phyloP scores from a whole-genome alignment of 2,329 filamentous ascomycete species.

The Sclerotinia sclerotiorum region DNA sequence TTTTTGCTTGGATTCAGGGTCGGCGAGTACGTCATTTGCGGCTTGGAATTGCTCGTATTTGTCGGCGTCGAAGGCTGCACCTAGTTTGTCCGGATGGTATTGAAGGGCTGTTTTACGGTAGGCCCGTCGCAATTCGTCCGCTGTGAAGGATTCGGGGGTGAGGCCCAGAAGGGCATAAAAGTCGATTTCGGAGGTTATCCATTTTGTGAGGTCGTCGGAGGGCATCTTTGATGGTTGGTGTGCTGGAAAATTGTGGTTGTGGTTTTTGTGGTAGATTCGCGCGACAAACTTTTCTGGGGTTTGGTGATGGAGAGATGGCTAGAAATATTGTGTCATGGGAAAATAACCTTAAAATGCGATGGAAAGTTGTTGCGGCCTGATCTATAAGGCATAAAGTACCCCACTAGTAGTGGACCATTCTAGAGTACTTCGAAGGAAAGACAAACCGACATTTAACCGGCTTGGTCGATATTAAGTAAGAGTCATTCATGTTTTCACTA shows the following conservation, averaged over 20 bases:
- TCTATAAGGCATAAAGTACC: no score
- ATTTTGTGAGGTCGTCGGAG: conserved; percentile 39
- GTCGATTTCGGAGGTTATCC: conserved; percentile 39
- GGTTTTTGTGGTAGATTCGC: neutral
- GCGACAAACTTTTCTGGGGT: neutral
- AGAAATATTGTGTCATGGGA: neutral
- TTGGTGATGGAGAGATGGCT: neutral
- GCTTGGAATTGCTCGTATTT: conserved; percentile 85
- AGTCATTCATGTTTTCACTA: neutral
- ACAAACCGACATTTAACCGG: neutral
- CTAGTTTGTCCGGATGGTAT: conserved; percentile 91
- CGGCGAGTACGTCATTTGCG: conserved; percentile 80
- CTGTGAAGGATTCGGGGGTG: conserved; percentile 32
- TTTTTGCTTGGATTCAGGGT: conserved; percentile 66
- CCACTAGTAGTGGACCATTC: no score
- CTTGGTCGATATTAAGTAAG: neutral
- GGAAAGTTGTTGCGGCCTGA: no score
- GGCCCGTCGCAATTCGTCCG: conserved; percentile 48
- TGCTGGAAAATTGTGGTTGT: neutral
- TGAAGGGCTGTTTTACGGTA: conserved; percentile 85
- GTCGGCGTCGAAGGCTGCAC: conserved; percentile 69
- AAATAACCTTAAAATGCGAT: no score
- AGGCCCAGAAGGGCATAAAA: conserved; percentile 41
- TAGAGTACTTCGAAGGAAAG: no score
- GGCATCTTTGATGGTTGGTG: conserved; percentile 33